Evolutionary conservation across 140 eudicot species (phyloP).

Genomic region (Bidens hawaiensis): DNA sequence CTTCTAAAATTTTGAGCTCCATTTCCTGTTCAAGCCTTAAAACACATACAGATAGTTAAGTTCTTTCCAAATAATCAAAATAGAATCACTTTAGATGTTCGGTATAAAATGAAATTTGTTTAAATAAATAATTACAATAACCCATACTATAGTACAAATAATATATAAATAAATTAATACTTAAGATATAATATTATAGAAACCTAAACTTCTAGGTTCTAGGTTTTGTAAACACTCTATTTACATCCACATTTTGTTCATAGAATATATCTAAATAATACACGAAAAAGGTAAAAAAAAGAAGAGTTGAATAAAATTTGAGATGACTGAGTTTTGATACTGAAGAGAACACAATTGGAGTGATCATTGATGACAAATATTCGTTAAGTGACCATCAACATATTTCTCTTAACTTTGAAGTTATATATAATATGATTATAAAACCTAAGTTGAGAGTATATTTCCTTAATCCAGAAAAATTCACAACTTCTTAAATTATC

Average conservation of each 20-base stretch:
- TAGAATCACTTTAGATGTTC: neutral
- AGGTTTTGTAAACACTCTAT: neutral
- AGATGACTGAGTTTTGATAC: neutral
- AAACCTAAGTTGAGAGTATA: neutral
- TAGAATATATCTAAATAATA: neutral
- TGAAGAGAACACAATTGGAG: neutral
- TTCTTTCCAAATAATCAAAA: neutral
- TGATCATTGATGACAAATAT: neutral
- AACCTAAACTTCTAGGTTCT: neutral
- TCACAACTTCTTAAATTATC: neutral
- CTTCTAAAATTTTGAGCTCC: constrained; percentile 78
- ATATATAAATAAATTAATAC: neutral
- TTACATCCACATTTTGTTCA: neutral
- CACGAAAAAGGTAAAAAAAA: neutral
- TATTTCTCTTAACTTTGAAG: neutral
- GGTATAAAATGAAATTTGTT: neutral
- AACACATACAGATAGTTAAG: constrained; percentile 13
- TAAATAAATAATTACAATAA: neutral
- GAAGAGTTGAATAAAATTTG: neutral
- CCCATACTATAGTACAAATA: neutral
- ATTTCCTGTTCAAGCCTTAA: constrained; percentile 68
- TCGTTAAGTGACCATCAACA: neutral
- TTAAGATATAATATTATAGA: neutral
- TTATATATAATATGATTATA: neutral
- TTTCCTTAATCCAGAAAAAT: neutral